Base-by-base conservation (phyloP, 2,329 filamentous ascomycete species). In the Microcera coccophila region DNA sequence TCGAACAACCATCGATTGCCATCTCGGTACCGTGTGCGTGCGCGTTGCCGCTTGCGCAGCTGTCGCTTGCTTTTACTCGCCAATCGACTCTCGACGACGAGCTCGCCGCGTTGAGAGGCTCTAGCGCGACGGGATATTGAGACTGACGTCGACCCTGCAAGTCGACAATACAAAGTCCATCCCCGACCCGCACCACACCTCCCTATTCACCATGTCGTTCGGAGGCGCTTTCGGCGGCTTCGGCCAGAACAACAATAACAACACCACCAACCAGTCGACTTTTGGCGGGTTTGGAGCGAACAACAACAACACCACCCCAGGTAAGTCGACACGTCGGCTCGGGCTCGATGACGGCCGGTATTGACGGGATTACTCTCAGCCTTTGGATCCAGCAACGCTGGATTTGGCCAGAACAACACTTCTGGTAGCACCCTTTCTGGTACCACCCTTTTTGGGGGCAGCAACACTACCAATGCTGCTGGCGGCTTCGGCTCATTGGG, bases 281-380 rank as follows among this genome's bases (percentile, higher is more conserved):
- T 85, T 85, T 64, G 77, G 78, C 54, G 79, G 79, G 34, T 83
- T 79, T 46, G 76, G 75, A 29, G 39, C 66, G 42, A 69, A 62
- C 46, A 57, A 49, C 48, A 70, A 57, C 47, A 68, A 59, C 53
- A 64, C 59, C 50, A 66, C 61, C 39, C 62, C 73, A 66, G 77
- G 80, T 83, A 79, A 62, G 76, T 73, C 55, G 33, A 20, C 41
- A 40, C 41, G 7, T 16, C 38, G 32, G 38, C 38, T n/a, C 15
- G 45, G 42, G 44, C 39, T 50, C 45, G 50, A 42, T 45, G 45
- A 44, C 47, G 41, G 47, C n/a, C 47, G 55, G 46, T 54, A 44
- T 49, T 54, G 43, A 50, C 53, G 48, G 53, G 63, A 51, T 61
- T 54, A 33, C 43, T 49, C 40, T 12, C 29, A 32, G n/a, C n/a